Evolutionary conservation across 2,329 filamentous ascomycete genomes (phyloP), one percentile per base, ranked within the genome.

Genomic region (Xylariaceae sp.): DNA sequence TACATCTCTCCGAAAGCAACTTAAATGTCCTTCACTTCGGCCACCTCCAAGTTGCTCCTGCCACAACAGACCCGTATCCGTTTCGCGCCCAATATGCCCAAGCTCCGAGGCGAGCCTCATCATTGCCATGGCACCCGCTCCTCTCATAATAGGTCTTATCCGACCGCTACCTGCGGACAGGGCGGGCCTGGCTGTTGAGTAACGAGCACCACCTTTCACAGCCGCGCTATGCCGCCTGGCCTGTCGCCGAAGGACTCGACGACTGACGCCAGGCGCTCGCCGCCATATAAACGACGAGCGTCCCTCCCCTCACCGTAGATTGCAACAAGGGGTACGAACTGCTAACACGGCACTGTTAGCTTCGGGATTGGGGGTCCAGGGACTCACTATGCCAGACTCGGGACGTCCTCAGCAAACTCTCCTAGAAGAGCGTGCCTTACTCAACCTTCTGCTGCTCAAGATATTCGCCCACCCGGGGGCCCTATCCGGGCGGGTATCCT

Each of bases 121-220:
- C n/a, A 23, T 16, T 21, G 21, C 46, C 46, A 42, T 29, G 37
- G 46, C 13, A 24, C 23, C 27, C 21, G 37, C 15, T n/a, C n/a
- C 46, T 42, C 37, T 50, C 37, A 6, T 36, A 50, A 50, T 50
- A 50, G 46, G 46, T 50, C 46, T 50, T 50, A 36, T 42, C 37
- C 46, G 42, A 50, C 46, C 46, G 46, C 37, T 29, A 27, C 37
- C n/a, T 42, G 46, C 27, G 46, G 23, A 42, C 37, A 42, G 37
- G 3, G 21, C 37, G 46, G 29, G 46, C 46, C 46, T 50, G 29
- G 46, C 37, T 50, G 35, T 42, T 30, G 15, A 50, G 46, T n/a
- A 50, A 20, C 37, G 30, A 16, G 30, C 13, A 13, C 45, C 45
- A 49, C 21, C 10, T 49, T 32, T 49, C 45, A 35, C 45, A 49